Evolutionary conservation across 176 grass and related monocot genomes (phyloP), one percentile per base, ranked within the genome.

Genomic region (Oryza glumipatula): DNA sequence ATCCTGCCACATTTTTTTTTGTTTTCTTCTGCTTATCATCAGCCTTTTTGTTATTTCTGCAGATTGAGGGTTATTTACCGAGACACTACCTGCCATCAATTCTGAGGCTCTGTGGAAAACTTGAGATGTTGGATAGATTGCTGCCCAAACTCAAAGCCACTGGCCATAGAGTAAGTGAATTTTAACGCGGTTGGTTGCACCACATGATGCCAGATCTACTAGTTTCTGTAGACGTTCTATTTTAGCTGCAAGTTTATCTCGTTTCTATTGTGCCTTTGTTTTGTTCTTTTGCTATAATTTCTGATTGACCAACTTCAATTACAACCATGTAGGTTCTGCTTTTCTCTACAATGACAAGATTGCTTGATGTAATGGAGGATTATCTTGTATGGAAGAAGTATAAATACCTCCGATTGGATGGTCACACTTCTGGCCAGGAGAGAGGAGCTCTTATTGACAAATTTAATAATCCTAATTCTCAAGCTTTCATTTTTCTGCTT

Each of bases 301-400:
- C 46, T 56, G 11, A 44, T 24, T 82, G 67, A 67, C 23, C 32
- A n/a, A 85, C 3, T 38, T 16, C 61, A 47, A 54, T 46, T 82
- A n/a, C 33, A 85, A 74, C 36, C 17, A 41, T 87, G 33, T 72
- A 99, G 96, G 91, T 99, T 80, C 92, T 99, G n/a, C 82, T 99
- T 83, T 99, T 99, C 77, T 99, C 93, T 51, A 99, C 96, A 70
- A 99, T 99, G 96, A 99, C 96, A 56, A 99, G 96, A 85, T 90
- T 99, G 78, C 96, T 99, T 84, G 96, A 99, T 89, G 96, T 99
- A 74, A 99, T 99, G 96, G 96, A 99, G 90, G 93, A 96, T 88
- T 99, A 99, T 82, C 83, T 99, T 45, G 10, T 61, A 41, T 99
- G 88, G 96, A 99, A 96, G 87, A 87, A 81, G 21, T 99, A 99